A percentile compares a stretch with the other conserved stretches of the same genome.
Conservation (phyloP, 768 basidiomycete species). For the Daedaleopsis sinensis region DNA sequence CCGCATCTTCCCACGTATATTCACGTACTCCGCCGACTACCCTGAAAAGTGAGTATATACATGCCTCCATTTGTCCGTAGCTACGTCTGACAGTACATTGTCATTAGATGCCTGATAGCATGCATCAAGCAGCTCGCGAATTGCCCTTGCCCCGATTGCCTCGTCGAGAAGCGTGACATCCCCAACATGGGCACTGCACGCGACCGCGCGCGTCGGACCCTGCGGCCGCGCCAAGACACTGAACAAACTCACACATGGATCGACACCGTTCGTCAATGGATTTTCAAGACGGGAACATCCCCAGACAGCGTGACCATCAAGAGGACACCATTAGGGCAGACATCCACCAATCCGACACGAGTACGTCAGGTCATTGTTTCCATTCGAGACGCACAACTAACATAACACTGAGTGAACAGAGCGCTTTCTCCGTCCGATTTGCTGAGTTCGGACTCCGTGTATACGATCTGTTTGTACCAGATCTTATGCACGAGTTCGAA, state of each 20-base stretch:
- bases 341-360: not conserved
- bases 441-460: constrained; percentile 27
- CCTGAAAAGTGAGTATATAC: constrained; percentile 34
- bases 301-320: not conserved
- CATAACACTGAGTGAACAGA: constrained; percentile 19
- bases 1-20: constrained; percentile 21
- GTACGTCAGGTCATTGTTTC: too few species aligned
- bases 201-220: not conserved
- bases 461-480: constrained; percentile 28
- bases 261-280: not conserved
- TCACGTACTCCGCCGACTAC: constrained; percentile 34
- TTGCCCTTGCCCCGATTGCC: constrained; percentile 7
- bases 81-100: too few species aligned
- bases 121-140: constrained; percentile 28
- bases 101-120: constrained; percentile 17
- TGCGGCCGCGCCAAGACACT: not conserved
- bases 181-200: not conserved
- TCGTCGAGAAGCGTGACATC: not conserved
- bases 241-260: not conserved
- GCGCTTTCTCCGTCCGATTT: constrained; percentile 34
- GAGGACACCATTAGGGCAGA: not conserved
- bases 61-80: too few species aligned
- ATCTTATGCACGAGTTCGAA: constrained; percentile 39
- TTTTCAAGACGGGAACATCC: not conserved
- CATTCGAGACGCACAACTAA: too few species aligned